A percentile compares a stretch with the other conserved stretches of the same genome.
phyloP scores from a whole-genome alignment of 768 basidiomycete genomes.

The button mushroom (Agaricus bisporus) region DNA sequence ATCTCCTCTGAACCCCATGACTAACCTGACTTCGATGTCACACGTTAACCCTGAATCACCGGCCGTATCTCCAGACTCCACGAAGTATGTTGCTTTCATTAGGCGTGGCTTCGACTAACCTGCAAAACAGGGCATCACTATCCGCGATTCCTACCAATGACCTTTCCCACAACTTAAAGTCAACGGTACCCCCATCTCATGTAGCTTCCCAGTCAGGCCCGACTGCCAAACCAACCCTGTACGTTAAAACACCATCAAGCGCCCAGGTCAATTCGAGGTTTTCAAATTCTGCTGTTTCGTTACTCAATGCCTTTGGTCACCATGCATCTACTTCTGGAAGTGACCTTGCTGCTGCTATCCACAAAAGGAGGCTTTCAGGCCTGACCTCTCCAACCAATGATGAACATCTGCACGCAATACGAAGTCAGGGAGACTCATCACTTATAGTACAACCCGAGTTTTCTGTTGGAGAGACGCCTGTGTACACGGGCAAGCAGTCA shows the following conservation, averaged over 20 bases:
- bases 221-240: constrained; percentile 14
- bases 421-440: neutral
- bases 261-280: constrained; percentile 10
- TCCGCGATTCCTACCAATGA: neutral
- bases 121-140: neutral
- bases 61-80: neutral
- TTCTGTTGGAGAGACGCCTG: neutral
- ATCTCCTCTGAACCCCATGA: neutral
- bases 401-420: neutral
- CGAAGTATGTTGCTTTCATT: neutral
- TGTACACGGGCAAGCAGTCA: neutral
- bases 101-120: neutral
- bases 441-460: neutral
- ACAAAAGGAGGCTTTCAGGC: constrained; percentile 11
- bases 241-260: constrained; percentile 15
- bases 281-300: constrained; percentile 20
- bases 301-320: constrained; percentile 18
- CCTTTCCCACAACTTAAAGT: neutral
- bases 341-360: constrained; percentile 2
- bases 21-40: neutral
- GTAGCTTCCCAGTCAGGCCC: constrained; percentile 16
- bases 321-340: constrained; percentile 4
- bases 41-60: neutral
- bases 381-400: constrained; percentile 1
- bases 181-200: neutral